phyloP scores from a whole-genome alignment of 1,139 yeast genomes.

The Candida frijolesensis region DNA sequence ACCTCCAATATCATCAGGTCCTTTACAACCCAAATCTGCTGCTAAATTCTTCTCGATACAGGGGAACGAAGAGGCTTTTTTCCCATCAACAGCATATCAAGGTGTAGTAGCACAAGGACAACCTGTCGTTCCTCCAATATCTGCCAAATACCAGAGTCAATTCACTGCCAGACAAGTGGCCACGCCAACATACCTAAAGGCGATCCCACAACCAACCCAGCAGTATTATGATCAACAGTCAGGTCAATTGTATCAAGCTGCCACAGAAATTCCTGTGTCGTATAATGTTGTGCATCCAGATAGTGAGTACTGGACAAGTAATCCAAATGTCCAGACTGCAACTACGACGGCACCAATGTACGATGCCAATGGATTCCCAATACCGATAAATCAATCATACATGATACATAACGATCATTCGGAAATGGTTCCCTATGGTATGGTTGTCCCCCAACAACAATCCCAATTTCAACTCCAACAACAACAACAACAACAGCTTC shows the following conservation, averaged over 20 bases:
- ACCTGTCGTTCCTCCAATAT: conserved; percentile 16
- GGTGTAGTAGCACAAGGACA: conserved; percentile 5
- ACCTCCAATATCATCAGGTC: conserved; percentile 19
- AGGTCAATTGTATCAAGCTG: conserved; percentile 12
- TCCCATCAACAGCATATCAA: conserved; percentile 13
- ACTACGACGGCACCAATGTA: conserved; percentile 9
- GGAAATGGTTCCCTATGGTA: conserved; percentile 10
- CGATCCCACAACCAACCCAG: conserved; percentile 15
- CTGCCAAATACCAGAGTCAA: conserved; percentile 23
- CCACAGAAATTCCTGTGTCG: conserved; percentile 7
- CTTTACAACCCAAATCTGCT: conserved; percentile 19
- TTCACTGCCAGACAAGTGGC: conserved; percentile 15
- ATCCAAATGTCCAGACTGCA: conserved; percentile 7
- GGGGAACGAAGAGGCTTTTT: conserved; percentile 22
- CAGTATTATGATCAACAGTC: conserved; percentile 16
- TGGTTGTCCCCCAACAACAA: not conserved
- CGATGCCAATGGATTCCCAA: conserved; percentile 12
- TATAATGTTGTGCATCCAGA: conserved; percentile 19
- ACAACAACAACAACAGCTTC: conserved; percentile 4
- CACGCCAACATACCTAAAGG: conserved; percentile 16
- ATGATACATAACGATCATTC: conserved; percentile 11
- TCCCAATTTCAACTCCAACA: not conserved
- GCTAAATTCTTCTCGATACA: conserved; percentile 9
- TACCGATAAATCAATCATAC: conserved; percentile 9
- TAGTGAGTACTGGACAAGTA: conserved; percentile 26